These are phyloP conservation scores for Starmera pachycereana DNA, from an alignment of 805 yeast species.

Conservation along the genomic window DNA sequence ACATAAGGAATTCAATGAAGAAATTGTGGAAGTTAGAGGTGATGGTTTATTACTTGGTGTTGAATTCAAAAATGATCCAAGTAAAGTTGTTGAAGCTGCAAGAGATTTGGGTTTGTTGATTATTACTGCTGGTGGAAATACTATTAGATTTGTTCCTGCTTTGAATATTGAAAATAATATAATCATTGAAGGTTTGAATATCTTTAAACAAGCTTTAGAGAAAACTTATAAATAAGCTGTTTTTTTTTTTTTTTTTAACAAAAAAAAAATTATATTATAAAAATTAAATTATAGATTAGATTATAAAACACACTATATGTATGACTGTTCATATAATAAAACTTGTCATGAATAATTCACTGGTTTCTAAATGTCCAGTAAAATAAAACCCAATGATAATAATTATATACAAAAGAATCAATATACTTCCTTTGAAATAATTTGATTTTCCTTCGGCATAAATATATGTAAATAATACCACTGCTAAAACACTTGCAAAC, in stretches of 20 bases:
- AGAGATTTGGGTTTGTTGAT: slow-evolving; percentile 74
- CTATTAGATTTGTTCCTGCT: slow-evolving; percentile 87
- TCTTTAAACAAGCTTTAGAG: slow-evolving; percentile 49
- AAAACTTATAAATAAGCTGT: slow-evolving; percentile 14
- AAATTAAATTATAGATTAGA: background rate
- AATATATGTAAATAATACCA: slow-evolving; percentile 81
- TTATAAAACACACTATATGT: background rate
- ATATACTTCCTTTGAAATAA: slow-evolving; percentile 88
- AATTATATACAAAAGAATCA: slow-evolving; percentile 68
- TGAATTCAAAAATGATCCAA: slow-evolving; percentile 60
- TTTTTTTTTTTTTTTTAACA: no score
- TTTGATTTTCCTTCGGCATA: slow-evolving; percentile 96
- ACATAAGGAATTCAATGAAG: slow-evolving; percentile 45
- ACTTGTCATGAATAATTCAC: background rate
- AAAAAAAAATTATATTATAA: background rate
- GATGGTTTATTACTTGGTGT: slow-evolving; percentile 82
- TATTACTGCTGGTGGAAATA: slow-evolving; percentile 88
- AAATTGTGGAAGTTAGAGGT: slow-evolving; percentile 69
- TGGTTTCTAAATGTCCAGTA: slow-evolving; percentile 21
- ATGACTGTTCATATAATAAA: background rate
- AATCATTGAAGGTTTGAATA: slow-evolving; percentile 59
- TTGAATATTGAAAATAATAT: slow-evolving; percentile 67
- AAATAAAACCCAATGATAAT: slow-evolving; percentile 76
- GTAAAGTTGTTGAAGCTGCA: slow-evolving; percentile 51
- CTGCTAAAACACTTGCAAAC: slow-evolving; percentile 73